Percentiles rank a stretch among this genome's conserved stretches.
phyloP scores from a whole-genome alignment of 257 asterid genomes.

The Gentiana dahurica region DNA sequence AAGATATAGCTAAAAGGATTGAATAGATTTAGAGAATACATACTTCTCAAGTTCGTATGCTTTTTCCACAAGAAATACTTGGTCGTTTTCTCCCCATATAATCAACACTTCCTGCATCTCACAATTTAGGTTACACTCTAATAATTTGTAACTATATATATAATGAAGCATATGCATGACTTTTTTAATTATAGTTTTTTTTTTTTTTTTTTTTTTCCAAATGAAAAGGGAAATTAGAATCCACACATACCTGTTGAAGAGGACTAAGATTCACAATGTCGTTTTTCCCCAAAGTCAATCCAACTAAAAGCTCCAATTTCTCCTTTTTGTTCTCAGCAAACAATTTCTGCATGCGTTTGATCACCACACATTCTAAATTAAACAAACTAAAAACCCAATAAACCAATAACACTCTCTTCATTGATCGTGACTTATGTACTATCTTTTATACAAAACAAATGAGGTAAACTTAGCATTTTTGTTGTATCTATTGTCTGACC shows the following conservation, averaged over 20 bases:
- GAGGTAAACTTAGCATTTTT: too few relatives aligned
- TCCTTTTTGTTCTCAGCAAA: constrained; percentile 47
- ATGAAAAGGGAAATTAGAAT: too few relatives aligned
- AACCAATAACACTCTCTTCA: background rate
- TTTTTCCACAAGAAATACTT: constrained; percentile 51
- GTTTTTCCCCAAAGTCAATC: constrained; percentile 40
- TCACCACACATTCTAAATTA: too few relatives aligned
- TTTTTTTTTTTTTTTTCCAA: too few relatives aligned
- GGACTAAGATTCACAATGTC: constrained; percentile 31
- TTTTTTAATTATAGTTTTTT: background rate
- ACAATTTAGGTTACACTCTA: background rate
- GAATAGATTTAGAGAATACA: constrained; percentile 6
- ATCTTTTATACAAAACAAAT: background rate
- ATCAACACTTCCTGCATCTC: constrained; percentile 49
- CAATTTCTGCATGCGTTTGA: constrained; percentile 33
- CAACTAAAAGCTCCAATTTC: constrained; percentile 57
- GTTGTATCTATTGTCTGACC: too few relatives aligned
- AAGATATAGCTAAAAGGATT: background rate
- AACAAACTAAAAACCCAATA: background rate
- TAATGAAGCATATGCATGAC: background rate
- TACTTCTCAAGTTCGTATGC: constrained; percentile 54
- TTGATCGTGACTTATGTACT: background rate
- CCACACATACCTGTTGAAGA: constrained; percentile 37
- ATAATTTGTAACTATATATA: background rate
- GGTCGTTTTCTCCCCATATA: constrained; percentile 84